Percentiles rank a stretch among this genome's conserved stretches.
Evolutionary conservation across 371 early-diverging fungal species (phyloP).

Genomic region (Batrachochytrium dendrobatidis): DNA sequence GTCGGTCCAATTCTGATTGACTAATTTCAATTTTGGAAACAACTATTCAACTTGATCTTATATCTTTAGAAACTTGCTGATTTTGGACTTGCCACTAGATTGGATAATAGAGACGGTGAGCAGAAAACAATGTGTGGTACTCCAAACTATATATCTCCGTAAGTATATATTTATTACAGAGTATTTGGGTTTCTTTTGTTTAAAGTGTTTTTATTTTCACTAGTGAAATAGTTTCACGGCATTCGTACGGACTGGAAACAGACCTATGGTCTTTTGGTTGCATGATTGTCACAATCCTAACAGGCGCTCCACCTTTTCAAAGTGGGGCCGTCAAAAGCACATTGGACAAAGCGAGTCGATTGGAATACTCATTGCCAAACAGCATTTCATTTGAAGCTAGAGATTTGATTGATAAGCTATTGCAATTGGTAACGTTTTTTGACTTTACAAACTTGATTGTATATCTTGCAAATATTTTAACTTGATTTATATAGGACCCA

Average conservation of each 20-base stretch:
- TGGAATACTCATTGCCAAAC: slow-evolving; percentile 37
- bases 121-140: slow-evolving; percentile 70
- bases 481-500: slow-evolving; percentile 33
- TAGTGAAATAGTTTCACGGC: slow-evolving; percentile 44
- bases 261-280: slow-evolving; percentile 64
- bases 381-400: slow-evolving; percentile 25
- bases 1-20: not conserved
- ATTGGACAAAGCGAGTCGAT: slow-evolving; percentile 36
- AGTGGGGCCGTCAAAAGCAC: slow-evolving; percentile 39
- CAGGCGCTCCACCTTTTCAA: slow-evolving; percentile 57
- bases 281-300: slow-evolving; percentile 53
- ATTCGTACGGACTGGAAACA: slow-evolving; percentile 53
- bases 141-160: slow-evolving; percentile 73
- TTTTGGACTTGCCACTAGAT: slow-evolving; percentile 59
- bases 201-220: not conserved
- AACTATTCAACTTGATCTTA: no score
- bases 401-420: slow-evolving; percentile 33
- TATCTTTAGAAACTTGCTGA: slow-evolving; percentile 59
- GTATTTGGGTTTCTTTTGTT: slow-evolving; percentile 15
- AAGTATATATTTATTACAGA: no score
- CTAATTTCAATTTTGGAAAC: not conserved
- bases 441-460: not conserved
- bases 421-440: slow-evolving; percentile 31
- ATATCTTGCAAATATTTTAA: not conserved
- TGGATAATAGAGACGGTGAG: slow-evolving; percentile 29